Conservation (phyloP, 2,329 filamentous ascomycete species). For the Torrubiella hemipterigena region DNA sequence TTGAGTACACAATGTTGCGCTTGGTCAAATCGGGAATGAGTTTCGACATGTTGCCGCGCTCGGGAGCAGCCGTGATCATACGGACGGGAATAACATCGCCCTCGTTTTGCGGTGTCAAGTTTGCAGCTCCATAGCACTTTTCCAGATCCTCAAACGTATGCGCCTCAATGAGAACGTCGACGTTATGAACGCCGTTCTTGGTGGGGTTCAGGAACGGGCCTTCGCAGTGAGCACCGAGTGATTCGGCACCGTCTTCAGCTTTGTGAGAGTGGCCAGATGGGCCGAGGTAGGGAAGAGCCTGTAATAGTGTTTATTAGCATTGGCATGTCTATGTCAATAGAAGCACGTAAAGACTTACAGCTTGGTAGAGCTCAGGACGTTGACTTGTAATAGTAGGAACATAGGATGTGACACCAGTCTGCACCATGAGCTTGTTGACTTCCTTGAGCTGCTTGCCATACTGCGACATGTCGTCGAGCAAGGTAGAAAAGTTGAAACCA, state of each 20-base stretch:
- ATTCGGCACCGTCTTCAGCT: constrained; percentile 65
- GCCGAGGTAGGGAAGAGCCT: constrained; percentile 64
- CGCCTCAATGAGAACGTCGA: constrained; percentile 55
- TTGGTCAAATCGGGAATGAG: constrained; percentile 55
- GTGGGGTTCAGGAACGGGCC: constrained; percentile 75
- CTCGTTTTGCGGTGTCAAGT: constrained; percentile 36
- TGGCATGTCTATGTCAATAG: not conserved
- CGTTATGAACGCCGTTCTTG: constrained; percentile 80
- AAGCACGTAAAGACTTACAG: constrained; percentile 28
- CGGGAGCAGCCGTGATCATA: constrained; percentile 80
- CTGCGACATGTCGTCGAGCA: constrained; percentile 53
- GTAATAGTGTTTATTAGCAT: not conserved
- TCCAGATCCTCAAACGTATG: constrained; percentile 54
- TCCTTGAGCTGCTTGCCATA: constrained; percentile 63
- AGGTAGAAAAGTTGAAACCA: constrained; percentile 81
- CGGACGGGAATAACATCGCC: constrained; percentile 42
- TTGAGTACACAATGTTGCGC: constrained; percentile 61
- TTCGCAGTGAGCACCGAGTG: constrained; percentile 81
- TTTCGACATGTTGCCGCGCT: constrained; percentile 57
- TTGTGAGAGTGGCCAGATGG: constrained; percentile 52
- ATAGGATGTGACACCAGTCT: constrained; percentile 80
- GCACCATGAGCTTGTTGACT: constrained; percentile 59
- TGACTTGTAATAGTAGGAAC: constrained; percentile 78
- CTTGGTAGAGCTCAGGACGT: constrained; percentile 67
- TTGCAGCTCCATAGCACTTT: constrained; percentile 59